A percentile compares a stretch with the other conserved stretches of the same genome.
phyloP scores from a whole-genome alignment of 2,329 filamentous ascomycete genomes.

The Diaporthe humulicola region DNA sequence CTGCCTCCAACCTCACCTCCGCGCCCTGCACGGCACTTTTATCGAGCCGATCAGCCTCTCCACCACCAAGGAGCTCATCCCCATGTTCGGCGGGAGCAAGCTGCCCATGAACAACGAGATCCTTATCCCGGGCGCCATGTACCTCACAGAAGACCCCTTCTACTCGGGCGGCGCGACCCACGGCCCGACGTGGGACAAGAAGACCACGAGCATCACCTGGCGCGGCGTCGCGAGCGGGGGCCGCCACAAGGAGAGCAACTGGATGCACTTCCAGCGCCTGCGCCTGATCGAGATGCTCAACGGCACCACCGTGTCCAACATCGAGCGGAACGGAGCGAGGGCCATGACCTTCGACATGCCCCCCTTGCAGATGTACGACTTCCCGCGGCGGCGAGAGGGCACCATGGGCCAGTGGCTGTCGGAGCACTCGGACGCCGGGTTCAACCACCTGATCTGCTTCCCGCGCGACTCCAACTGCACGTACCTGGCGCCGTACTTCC shows the following conservation, averaged over 20 bases:
- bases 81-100: constrained; percentile 72
- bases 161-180: constrained; percentile 69
- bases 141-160: constrained; percentile 68
- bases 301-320: constrained; percentile 65
- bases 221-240: constrained; percentile 76
- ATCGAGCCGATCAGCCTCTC: constrained; percentile 63
- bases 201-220: constrained; percentile 71
- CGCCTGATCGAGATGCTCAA: constrained; percentile 79
- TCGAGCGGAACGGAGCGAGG: constrained; percentile 57
- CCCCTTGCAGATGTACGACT: constrained; percentile 56
- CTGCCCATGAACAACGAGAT: constrained; percentile 72
- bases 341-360: constrained; percentile 65
- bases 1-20: constrained; percentile 65
- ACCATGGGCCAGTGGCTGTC: constrained; percentile 57
- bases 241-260: constrained; percentile 65
- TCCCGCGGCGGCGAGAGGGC: constrained; percentile 50
- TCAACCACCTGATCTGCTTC: constrained; percentile 57
- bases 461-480: constrained; percentile 51
- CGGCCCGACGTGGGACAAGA: constrained; percentile 70
- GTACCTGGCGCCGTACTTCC: constrained; percentile 55
- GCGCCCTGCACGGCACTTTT: constrained; percentile 65
- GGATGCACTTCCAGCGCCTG: constrained; percentile 79
- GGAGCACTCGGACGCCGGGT: constrained; percentile 58
- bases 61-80: constrained; percentile 65
- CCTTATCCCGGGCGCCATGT: constrained; percentile 73